Evolutionary conservation across 2,329 filamentous ascomycete species (phyloP), one percentile per base, ranked within the genome.

Genomic region (Beauveria pseudobassiana): DNA sequence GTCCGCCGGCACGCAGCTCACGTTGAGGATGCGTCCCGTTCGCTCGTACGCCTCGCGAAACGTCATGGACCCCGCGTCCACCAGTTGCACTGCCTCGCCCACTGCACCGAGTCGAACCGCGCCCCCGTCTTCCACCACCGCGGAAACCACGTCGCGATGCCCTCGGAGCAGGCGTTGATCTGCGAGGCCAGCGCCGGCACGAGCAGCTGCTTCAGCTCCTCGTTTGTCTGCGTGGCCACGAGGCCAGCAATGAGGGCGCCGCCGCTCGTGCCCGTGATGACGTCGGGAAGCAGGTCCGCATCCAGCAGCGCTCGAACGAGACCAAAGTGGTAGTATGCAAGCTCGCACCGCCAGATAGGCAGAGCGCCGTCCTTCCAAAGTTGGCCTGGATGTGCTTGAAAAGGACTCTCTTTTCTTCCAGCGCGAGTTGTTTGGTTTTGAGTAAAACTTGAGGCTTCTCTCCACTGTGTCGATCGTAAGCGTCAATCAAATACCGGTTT

Each of bases 251-350:
- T 87, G 8, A 99, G 79, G 14, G 95, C 95, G 57, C 95, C 95
- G 6, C 95, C 95, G 64, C 93, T 97, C 2, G 95, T 99, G 12
- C 95, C 95, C 0, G 95, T 97, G 66, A 99, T 96, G 67, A 99
- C 93, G 65, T 96, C 89, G 0, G 95, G 95, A 1, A 99, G 78
- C 1, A 96, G 80, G 63, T 89, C 84, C 14, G 91, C 90, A 69
- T 98, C 95, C 6, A 98, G 79, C 5, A 98, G 81, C 9, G 93
- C 93, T 72, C 91, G 93, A 55, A 95, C 85, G 10, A 99, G 90
- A 12, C 95, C 95, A 65, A 97, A 91, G 73, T 99, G 95, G 72
- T 98, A 98, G 73, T 96, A 98, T 5, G 95, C 92, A 75, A 97
- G 0, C 90, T 90, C 3, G 93, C 95, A 0, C 95, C 95, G 2